These are phyloP conservation scores for Quercus berberidifolia DNA, from an alignment of 306 rosid species.

Conservation along the genomic window DNA sequence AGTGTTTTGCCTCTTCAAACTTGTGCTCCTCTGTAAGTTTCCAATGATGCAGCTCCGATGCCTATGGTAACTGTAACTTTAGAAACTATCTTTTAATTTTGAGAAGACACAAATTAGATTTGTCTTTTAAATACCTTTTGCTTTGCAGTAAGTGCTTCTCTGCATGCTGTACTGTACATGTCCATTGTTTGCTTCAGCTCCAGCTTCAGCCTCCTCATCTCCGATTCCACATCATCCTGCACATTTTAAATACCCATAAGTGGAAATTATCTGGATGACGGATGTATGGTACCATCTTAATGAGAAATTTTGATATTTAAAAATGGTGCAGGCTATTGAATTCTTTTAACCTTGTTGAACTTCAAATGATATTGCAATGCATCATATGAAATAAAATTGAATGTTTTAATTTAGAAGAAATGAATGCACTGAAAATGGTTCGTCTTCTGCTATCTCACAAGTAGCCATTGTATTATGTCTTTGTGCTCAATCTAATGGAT, in stretches of 20 bases:
- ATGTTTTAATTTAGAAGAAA: too few species aligned
- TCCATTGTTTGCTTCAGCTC: slow-evolving; percentile 97
- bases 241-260: slow-evolving; percentile 14
- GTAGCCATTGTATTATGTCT: too few species aligned
- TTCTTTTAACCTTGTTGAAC: too few species aligned
- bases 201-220: slow-evolving; percentile 81
- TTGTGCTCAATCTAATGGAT: too few species aligned
- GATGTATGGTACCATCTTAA: not conserved
- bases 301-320: not conserved
- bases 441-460: too few species aligned
- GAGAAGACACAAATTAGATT: not conserved
- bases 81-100: not conserved
- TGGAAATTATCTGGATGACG: not conserved
- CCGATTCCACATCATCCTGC: slow-evolving; percentile 80
- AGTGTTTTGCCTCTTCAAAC: slow-evolving; percentile 58
- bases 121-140: slow-evolving; percentile 46
- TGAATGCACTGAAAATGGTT: too few species aligned
- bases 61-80: slow-evolving; percentile 27
- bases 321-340: not conserved
- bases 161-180: slow-evolving; percentile 72
- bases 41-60: slow-evolving; percentile 54
- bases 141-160: slow-evolving; percentile 69
- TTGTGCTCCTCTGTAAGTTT: slow-evolving; percentile 62
- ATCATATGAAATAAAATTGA: too few species aligned
- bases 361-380: too few species aligned